Evolutionary conservation across 768 basidiomycete genomes (phyloP), one percentile per base, ranked within the genome.

Genomic region (Trametes punicea): DNA sequence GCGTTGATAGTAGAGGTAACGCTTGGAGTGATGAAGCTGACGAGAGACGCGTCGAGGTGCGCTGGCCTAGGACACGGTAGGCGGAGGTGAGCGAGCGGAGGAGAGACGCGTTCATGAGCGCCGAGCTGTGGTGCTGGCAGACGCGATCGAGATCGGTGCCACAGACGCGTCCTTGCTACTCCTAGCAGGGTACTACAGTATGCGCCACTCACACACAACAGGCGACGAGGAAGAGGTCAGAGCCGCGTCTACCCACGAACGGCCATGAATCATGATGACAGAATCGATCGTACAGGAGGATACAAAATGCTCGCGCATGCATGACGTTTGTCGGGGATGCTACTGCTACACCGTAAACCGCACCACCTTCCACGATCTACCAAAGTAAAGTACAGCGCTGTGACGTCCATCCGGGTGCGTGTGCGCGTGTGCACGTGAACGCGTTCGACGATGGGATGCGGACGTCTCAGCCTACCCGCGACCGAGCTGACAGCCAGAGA

Each of bases 101-200:
- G 33, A 51, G 20, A 46, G 45, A 47, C 56, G 56, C 49, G 56
- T 11, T 46, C 56, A 51, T 46, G 18, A 18, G 20, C 7, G 30
- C 29, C 6, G 34, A 30, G 47, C 33, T 9, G 10, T 6, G 4
- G 34, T 13, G 39, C 20, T 52, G 41, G 51, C 18, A 23, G 16
- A 36, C 33, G 49, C 42, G 47, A 56, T 44, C 55, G 41, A 44
- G 55, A 45, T 50, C 42, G 33, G 56, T 51, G 60, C 60, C 60
- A 62, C 60, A 62, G 56, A 62, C 56, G 60, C 60, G 60, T 57
- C 48, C 15, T 31, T 20, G 15, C 26, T 50, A 10, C 13, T 7
- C 41, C n/a, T n/a, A n/a, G n/a, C n/a, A n/a, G n/a, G n/a, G n/a
- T n/a, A n/a, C n/a, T n/a, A n/a, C n/a, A n/a, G n/a, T n/a, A n/a